phyloP scores from a whole-genome alignment of 2,329 filamentous ascomycete genomes.

The Cladosporium sphaerospermum region DNA sequence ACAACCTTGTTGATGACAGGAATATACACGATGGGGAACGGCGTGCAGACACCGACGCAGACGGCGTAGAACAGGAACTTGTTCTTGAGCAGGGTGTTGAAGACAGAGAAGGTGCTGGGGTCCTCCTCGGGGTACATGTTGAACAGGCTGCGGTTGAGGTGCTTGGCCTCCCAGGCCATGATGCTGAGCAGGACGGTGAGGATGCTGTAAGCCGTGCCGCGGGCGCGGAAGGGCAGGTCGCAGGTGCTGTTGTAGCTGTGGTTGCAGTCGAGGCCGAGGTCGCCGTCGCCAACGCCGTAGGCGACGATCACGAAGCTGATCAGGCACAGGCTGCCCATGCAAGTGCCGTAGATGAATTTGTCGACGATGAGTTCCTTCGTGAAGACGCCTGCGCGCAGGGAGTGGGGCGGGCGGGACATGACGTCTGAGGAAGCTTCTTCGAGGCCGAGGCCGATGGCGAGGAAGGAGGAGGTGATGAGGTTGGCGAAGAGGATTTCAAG shows the following conservation, averaged over 20 bases:
- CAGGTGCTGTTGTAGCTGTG: slow-evolving; percentile 38
- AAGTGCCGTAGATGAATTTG: slow-evolving; percentile 44
- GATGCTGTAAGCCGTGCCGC: slow-evolving; percentile 40
- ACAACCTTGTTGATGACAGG: slow-evolving; percentile 41
- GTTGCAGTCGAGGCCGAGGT: slow-evolving; percentile 41
- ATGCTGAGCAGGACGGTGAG: slow-evolving; percentile 40
- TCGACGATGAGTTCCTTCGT: slow-evolving; percentile 41
- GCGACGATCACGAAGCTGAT: slow-evolving; percentile 40
- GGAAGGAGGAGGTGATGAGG: slow-evolving; percentile 42
- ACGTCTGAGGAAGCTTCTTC: slow-evolving; percentile 42
- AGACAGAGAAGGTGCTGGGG: slow-evolving; percentile 26
- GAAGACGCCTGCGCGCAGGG: slow-evolving; percentile 40
- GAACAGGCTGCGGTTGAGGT: slow-evolving; percentile 39
- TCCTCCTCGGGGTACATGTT: slow-evolving; percentile 37
- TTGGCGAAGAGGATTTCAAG: slow-evolving; percentile 46
- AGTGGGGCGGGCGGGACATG: slow-evolving; percentile 42
- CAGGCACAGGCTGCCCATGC: slow-evolving; percentile 41
- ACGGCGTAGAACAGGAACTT: slow-evolving; percentile 36
- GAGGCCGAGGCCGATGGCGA: slow-evolving; percentile 42
- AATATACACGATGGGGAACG: slow-evolving; percentile 42
- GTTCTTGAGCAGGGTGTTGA: slow-evolving; percentile 29
- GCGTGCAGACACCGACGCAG: slow-evolving; percentile 26
- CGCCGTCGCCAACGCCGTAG: slow-evolving; percentile 37
- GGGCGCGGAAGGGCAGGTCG: slow-evolving; percentile 38
- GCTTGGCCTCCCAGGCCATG: slow-evolving; percentile 45